Evolutionary conservation across 768 basidiomycete genomes (phyloP), one percentile per base, ranked within the genome.

Genomic region (Tulasnella sp.): DNA sequence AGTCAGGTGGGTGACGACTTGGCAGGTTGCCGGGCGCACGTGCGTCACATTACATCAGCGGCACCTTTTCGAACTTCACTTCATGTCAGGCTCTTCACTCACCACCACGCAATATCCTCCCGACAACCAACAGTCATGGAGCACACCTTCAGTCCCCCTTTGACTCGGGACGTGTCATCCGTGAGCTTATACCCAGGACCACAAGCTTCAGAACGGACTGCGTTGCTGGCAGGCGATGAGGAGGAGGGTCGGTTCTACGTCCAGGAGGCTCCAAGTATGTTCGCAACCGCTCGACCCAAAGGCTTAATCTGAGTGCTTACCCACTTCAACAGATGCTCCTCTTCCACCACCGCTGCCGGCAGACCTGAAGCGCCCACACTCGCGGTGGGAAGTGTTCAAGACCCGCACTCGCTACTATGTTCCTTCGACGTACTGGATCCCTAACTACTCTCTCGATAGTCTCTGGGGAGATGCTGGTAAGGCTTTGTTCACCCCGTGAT

Each of bases 391-490:
- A 19, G 72, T 59, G 62, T 64, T 76, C 69, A 68, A 67, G 47
- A 41, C 86, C 75, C 82, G 84, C 76, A 77, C 89, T 37, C 84
- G 83, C 75, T 94, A 94, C 77, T 94, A 94, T 74, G 83, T 94
- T 69, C 92, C 92, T 2, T 89, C 89, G 1, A 84, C 84, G 11
- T 82, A 85, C 36, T 94, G 92, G 92, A 89, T 94, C 74, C 92
- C 92, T 6, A 83, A 85, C 71, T 94, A 94, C 76, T 87, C 87
- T 0, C 76, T 84, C 17, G 87, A 88, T 22, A 80, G 88, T 90
- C 91, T 81, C 32, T 35, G 62, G 41, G 32, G 65, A 1, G 1
- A 41, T 62, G 26, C 67, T 68, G 65, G 70, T 73, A 35, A 26
- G 34, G 41, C 29, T 42, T 0, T 37, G 9, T 32, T 72, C 67